Evolutionary conservation across 169 alveolate species (phyloP), one percentile per base, ranked within the genome.

Genomic region (Plasmodium fragile): DNA sequence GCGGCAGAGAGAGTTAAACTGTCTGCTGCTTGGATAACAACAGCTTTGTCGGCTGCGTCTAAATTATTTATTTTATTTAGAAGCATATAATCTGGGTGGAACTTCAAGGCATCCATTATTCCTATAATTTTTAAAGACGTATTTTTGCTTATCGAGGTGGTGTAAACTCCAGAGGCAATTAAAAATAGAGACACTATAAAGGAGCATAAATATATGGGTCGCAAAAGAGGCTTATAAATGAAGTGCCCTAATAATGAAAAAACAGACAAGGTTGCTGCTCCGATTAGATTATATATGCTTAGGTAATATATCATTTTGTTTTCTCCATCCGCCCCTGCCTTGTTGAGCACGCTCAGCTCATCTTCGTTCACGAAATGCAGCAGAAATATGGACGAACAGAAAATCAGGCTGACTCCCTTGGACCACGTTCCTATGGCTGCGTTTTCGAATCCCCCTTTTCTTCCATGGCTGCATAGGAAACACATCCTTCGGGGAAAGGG

Each of bases 341-440:
- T 75, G 43, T 87, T 75, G 4, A 77, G 70, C 36, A 87, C 18
- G 7, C 43, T 77, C 45, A 87, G 70, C 34, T 87, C 82, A 22
- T 87, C 81, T 30, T 91, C 94, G 41, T 91, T 81, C 53, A 91
- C 59, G 43, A 91, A 80, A 71, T 81, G 92, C n/a, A 91, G 53
- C 59, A 91, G 82, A 91, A 91, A 91, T 41, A 91, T 43, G 11
- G 91, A 91, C 4, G 94, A 91, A 25, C 94, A 91, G 25, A 91
- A 69, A 18, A 91, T 80, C 65, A 91, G 41, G 43, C 94, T 91
- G 28, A 91, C 49, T 43, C 94, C 94, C 34, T 91, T 91, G 16
- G 94, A 65, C 94, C 94, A 91, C 16, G 92, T 91, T 69, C 94
- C 94, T 69, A 91, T 70, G 5, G 94, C 94, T 45, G 94, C 52